A percentile compares a stretch with the other conserved stretches of the same genome.
These are phyloP conservation scores for Daldinia childiae DNA, from an alignment of 495 filamentous ascomycete genomes.

Conservation along the genomic window DNA sequence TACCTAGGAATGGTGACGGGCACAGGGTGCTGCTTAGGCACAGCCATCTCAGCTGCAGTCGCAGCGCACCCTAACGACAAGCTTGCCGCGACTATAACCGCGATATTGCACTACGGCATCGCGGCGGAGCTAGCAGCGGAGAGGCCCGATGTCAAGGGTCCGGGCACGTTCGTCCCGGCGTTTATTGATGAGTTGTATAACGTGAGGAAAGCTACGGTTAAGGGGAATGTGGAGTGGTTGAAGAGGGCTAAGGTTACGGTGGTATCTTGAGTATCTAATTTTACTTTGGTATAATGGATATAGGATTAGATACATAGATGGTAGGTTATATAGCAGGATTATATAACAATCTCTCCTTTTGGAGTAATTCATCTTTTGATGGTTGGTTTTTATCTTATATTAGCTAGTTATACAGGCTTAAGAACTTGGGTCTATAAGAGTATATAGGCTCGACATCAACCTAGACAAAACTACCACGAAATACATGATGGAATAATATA, in stretches of 20 bases:
- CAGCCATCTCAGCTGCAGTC: constrained; percentile 77
- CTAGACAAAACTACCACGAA: no score
- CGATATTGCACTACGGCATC: constrained; percentile 81
- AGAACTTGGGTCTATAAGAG: no score
- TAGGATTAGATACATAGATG: background rate
- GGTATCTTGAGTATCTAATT: constrained; percentile 44
- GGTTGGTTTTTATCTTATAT: no score
- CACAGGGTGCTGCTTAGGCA: constrained; percentile 87
- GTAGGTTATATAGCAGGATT: background rate
- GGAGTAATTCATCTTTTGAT: background rate
- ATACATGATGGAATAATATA: no score
- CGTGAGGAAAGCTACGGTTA: constrained; percentile 59
- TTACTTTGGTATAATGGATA: background rate
- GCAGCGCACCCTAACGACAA: constrained; percentile 68
- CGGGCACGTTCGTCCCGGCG: constrained; percentile 87
- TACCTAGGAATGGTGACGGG: constrained; percentile 86
- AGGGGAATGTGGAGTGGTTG: constrained; percentile 64
- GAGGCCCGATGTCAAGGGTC: constrained; percentile 72
- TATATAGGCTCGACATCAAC: no score
- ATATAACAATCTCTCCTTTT: background rate
- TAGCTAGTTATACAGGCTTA: no score
- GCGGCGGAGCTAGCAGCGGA: constrained; percentile 79
- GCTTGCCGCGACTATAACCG: constrained; percentile 73
- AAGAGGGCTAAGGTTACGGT: constrained; percentile 62
- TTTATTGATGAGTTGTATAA: constrained; percentile 77